A percentile compares a stretch with the other conserved stretches of the same genome.
phyloP scores from a whole-genome alignment of 2,329 filamentous ascomycete species.

The Kalmusia sp. region DNA sequence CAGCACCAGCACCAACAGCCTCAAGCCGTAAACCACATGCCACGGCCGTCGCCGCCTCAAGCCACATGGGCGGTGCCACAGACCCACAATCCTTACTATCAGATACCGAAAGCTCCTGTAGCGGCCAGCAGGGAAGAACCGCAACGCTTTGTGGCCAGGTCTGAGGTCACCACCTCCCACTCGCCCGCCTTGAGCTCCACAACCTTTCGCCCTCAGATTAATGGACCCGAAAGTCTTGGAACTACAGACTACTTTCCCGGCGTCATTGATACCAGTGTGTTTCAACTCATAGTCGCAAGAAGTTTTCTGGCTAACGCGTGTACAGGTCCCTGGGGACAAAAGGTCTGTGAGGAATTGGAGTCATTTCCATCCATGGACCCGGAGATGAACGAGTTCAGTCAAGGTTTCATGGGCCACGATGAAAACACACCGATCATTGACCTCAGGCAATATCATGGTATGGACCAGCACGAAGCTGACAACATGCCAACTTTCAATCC shows the following conservation, averaged over 20 bases:
- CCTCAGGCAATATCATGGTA: constrained; percentile 44
- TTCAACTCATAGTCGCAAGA: too few relatives aligned
- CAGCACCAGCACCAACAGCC: constrained; percentile 20
- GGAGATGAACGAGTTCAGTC: constrained; percentile 46
- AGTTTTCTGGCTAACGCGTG: too few relatives aligned
- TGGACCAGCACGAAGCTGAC: constrained; percentile 41
- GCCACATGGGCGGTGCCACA: constrained; percentile 45
- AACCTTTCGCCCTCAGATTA: constrained; percentile 29
- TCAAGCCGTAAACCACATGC: constrained; percentile 30
- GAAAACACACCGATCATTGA: constrained; percentile 52
- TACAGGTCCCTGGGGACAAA: constrained; percentile 48
- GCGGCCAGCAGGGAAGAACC: constrained; percentile 33
- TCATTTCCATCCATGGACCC: constrained; percentile 48
- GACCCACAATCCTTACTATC: constrained; percentile 40
- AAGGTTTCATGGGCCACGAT: constrained; percentile 45
- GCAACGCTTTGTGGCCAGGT: constrained; percentile 31
- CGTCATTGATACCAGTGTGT: constrained; percentile 48
- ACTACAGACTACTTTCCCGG: constrained; percentile 44
- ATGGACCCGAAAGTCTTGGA: constrained; percentile 23
- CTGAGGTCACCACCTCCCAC: constrained; percentile 30
- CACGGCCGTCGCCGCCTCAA: constrained; percentile 42
- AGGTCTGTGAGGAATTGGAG: constrained; percentile 47
- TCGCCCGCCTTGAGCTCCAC: constrained; percentile 31
- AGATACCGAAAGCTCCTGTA: constrained; percentile 29
- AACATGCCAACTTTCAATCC: constrained; percentile 45